Percentiles rank a stretch among this genome's conserved stretches.
Conservation (phyloP, 768 basidiomycete genomes). For the Austroboletus eburneus region DNA sequence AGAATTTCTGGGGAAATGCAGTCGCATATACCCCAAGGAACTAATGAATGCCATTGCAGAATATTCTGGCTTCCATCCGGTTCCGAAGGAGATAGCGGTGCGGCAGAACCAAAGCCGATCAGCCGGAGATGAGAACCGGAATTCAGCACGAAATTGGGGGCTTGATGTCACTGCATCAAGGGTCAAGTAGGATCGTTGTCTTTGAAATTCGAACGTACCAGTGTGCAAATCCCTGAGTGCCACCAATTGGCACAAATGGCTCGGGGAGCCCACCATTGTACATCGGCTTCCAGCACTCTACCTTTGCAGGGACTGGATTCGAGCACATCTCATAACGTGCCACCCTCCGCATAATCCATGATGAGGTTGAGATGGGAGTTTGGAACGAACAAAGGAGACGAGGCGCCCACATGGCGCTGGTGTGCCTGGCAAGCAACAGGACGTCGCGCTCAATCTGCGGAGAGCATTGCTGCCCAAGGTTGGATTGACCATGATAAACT, state of each 20-base stretch:
- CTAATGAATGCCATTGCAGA: slow-evolving; percentile 61
- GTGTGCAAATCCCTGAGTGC: slow-evolving; percentile 83
- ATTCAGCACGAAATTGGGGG: slow-evolving; percentile 88
- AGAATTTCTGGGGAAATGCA: slow-evolving; percentile 96
- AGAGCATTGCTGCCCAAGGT: slow-evolving; percentile 70
- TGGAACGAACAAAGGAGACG: slow-evolving; percentile 85
- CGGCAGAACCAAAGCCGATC: slow-evolving; percentile 94
- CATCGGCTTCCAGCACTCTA: slow-evolving; percentile 59
- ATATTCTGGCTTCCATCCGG: slow-evolving; percentile 56
- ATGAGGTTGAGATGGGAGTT: slow-evolving; percentile 68
- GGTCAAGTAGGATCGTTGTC: not conserved
- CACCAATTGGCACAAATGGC: slow-evolving; percentile 80
- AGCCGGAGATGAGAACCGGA: slow-evolving; percentile 65
- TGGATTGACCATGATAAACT: slow-evolving; percentile 1
- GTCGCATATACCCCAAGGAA: slow-evolving; percentile 90
- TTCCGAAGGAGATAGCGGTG: slow-evolving; percentile 57
- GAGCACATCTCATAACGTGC: slow-evolving; percentile 85
- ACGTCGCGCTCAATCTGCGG: slow-evolving; percentile 79
- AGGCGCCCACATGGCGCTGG: slow-evolving; percentile 61
- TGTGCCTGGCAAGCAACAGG: slow-evolving; percentile 55
- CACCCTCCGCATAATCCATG: slow-evolving; percentile 82
- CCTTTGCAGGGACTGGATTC: slow-evolving; percentile 66
- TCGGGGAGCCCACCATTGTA: slow-evolving; percentile 86
- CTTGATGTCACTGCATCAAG: slow-evolving; percentile 74
- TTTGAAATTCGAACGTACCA: slow-evolving; percentile 46